Base-by-base conservation (phyloP, 495 filamentous ascomycete genomes). In the Bryoglossum gracile region DNA sequence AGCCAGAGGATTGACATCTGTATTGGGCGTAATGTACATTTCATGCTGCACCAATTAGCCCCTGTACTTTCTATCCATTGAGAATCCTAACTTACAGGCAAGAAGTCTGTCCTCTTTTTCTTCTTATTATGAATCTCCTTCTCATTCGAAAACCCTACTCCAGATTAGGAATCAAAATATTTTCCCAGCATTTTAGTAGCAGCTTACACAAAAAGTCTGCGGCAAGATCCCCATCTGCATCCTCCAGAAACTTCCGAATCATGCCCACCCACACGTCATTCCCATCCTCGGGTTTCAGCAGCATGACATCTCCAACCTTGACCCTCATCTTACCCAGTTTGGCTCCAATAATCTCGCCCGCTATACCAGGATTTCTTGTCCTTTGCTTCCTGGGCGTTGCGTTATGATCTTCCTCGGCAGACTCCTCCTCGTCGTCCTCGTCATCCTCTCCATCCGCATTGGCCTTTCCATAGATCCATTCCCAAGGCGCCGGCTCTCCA, bases 211-310 rank as follows among this genome's bases (percentile, higher is more conserved):
- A 60, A 61, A 95, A 87, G 53, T 84, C 81, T 38, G 83, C 86
- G 4, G 77, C 75, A 65, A 68, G 75, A 24, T 75, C 75, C 9
- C 78, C 76, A n/a, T 76, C 70, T 16, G 86, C 78, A 32, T 83
- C 76, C 49, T 84, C 76, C 30, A 75, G 52, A 48, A 96, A 94
- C 19, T 89, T 79, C 48, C 80, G 84, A 35, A 95, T 82, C 51
- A 98, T 82, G 13, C 83, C 92, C 6, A 91, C 83, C 86, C 94
- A 98, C 11, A 88, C 84, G 55, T 92, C 87, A 44, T 84, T 84
- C 10, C 34, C 23, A 39, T 41, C 53, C 28, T 46, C 43, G 4
- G 5, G 69, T 67, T 19, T 94, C 87, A 3, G 87, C 3, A 96
- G 72, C 35, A 95, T 77, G 24, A 80, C 77, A 53, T 99, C 88